phyloP scores from a whole-genome alignment of 2,329 filamentous ascomycete species.

The Decorospora gaudefroyi region DNA sequence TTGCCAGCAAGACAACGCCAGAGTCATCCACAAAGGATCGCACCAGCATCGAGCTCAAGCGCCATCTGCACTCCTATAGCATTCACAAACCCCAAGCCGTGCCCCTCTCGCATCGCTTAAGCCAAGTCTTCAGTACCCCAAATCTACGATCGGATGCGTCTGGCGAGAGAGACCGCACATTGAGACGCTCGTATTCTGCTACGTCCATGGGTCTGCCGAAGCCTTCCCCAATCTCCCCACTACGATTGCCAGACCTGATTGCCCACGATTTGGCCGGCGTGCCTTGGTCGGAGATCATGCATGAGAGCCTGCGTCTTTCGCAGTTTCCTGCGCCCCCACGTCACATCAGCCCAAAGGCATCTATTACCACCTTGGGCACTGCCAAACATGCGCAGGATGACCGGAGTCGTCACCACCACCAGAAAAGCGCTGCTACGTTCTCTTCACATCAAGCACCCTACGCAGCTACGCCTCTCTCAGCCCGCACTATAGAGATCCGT shows the following conservation, averaged over 20 bases:
- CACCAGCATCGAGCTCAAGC: slow-evolving; percentile 13
- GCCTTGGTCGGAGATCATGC: slow-evolving; percentile 37
- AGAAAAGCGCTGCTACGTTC: background rate
- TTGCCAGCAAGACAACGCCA: slow-evolving; percentile 33
- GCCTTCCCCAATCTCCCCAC: slow-evolving; percentile 27
- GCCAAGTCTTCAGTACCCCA: slow-evolving; percentile 38
- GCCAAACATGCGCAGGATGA: background rate
- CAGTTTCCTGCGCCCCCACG: slow-evolving; percentile 29
- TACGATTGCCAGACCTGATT: slow-evolving; percentile 38
- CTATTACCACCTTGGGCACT: slow-evolving; percentile 10
- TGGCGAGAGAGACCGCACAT: slow-evolving; percentile 21
- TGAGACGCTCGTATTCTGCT: slow-evolving; percentile 41
- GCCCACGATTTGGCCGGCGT: slow-evolving; percentile 27
- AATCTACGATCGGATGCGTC: slow-evolving; percentile 30
- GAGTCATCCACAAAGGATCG: slow-evolving; percentile 28
- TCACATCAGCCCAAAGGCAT: slow-evolving; percentile 17
- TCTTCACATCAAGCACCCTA: background rate
- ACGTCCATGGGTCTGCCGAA: slow-evolving; percentile 33
- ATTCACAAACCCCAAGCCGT: slow-evolving; percentile 21
- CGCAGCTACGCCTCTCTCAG: background rate
- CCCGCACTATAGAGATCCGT: slow-evolving; percentile 20
- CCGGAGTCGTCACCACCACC: background rate
- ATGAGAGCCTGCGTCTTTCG: slow-evolving; percentile 39
- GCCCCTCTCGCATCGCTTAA: slow-evolving; percentile 26
- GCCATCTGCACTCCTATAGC: slow-evolving; percentile 29